Base-by-base conservation (phyloP, 257 asterid species). In the Datura wrightii region DNA sequence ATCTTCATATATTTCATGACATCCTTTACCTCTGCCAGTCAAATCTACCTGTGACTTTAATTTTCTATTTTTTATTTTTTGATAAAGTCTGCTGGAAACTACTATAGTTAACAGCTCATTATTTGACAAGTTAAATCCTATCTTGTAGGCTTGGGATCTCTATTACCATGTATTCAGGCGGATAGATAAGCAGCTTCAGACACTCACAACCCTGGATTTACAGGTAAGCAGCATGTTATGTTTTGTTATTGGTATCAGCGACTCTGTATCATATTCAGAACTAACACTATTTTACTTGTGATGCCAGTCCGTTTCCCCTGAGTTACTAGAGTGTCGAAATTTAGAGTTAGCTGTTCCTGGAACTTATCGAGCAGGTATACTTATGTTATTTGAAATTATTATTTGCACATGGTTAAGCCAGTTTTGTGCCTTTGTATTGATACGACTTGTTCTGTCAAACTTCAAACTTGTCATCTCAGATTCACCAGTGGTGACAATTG, bases 271-370 rank as follows among this genome's bases (percentile, higher is more conserved):
- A 11, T 60, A 4, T 74, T 65, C 59, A 80, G 10, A 59, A 70
- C 84, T 87, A 83, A 6, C 69, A 10, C 65, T 78, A 1, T 86
- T 87, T 56, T 72, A 82, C 67, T 90, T 84, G 81, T 63, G 78
- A 85, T 82, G 82, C 87, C 92, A 97, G 99, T 93, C 98, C 39
- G 99, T 97, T 58, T 95, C 99, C 46, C 99, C 99, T 4, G 99
- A 92, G 79, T 88, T 97, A 82, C 89, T 97, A 86, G 96, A 93
- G 83, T 97, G 99, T 92, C 95, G 94, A 79, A 89, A 95, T 87
- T 90, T 97, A 84, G 97, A 92, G 89, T 90, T 97, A 86, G 99
- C 99, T 69, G 98, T 97, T 85, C 99, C 99, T 86, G 99, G 99
- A 89, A 94, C 99, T 79, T 97, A 97, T 87, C 94, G 88, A 86